Evolutionary conservation across 495 filamentous ascomycete species (phyloP), one percentile per base, ranked within the genome.

Genomic region (Penicillium odoratum): DNA sequence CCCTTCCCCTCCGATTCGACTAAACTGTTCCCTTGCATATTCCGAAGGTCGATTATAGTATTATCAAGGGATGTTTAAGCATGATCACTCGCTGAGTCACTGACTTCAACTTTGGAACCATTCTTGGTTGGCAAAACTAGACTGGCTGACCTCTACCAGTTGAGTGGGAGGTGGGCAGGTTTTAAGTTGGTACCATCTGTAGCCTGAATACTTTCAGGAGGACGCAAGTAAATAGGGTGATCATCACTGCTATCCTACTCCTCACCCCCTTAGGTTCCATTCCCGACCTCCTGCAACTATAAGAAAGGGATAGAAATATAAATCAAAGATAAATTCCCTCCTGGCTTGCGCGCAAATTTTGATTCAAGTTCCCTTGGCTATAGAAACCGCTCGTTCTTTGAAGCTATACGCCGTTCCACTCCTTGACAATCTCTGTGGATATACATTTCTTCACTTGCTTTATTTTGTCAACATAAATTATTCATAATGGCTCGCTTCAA

Each of bases 401-500:
- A 30, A 48, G 18, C 30, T 38, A 21, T 55, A 45, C 52, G 52
- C 15, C 25, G 26, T 42, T 52, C 51, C 60, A 57, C 57, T 67
- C 64, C n/a, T 57, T 62, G 51, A 9, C 15, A 15, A 30, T 48
- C 51, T 33, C 33, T 16, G 33, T 64, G 52, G 48, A 58, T 55
- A 67, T 61, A 56, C 42, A 49, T 52, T 49, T 2, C 11, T 55
- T 62, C 48, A 21, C 26, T 11, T 46, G 53, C 34, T 56, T 53
- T 18, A 61, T 60, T 53, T 55, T 62, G 43, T 31, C 38, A 13
- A 43, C 25, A 48, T 45, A 60, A 9, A 52, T 21, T 56, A 60
- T 57, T 33, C 64, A 71, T 30, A 63, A 78, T 78, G 75, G 65
- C 71, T 33, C 75, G 71, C 36, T 59, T 74, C 65, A 74, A 31